phyloP scores from a whole-genome alignment of 345 rosid genomes.

The Heritiera fomes region DNA sequence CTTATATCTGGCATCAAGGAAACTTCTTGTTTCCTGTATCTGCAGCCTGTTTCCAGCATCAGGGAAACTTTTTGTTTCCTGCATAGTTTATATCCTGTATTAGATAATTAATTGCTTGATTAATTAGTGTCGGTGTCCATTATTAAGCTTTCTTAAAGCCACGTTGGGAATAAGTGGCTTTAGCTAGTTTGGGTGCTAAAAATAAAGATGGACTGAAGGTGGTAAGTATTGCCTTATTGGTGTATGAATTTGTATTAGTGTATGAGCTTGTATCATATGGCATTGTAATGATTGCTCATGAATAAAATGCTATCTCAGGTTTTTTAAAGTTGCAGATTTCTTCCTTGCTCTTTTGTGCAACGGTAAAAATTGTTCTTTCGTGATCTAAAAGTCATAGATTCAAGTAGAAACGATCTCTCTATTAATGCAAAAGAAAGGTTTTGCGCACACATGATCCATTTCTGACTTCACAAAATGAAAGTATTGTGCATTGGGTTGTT shows the following conservation, averaged over 20 bases:
- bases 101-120: constrained; percentile 1
- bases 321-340: not conserved
- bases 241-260: not conserved
- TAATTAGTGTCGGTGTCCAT: constrained; percentile 1
- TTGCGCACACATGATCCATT: too few relatives aligned
- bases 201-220: not conserved
- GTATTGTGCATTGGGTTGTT: too few relatives aligned
- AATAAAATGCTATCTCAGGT: not conserved
- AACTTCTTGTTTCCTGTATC: constrained; percentile 14
- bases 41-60: not conserved
- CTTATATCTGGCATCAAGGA: constrained; percentile 7
- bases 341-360: not conserved
- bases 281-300: not conserved
- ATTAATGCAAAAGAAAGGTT: too few relatives aligned
- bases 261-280: not conserved
- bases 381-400: too few relatives aligned
- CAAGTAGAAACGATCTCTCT: too few relatives aligned
- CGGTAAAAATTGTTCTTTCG: too few relatives aligned
- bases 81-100: constrained; percentile 1
- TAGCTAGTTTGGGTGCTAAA: not conserved
- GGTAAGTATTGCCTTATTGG: not conserved
- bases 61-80: not conserved
- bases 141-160: not conserved
- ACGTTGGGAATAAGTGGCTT: not conserved
- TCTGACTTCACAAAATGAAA: too few relatives aligned